Evolutionary conservation across 805 yeast genomes (phyloP).

Genomic region (Lipomyces japonicus): DNA sequence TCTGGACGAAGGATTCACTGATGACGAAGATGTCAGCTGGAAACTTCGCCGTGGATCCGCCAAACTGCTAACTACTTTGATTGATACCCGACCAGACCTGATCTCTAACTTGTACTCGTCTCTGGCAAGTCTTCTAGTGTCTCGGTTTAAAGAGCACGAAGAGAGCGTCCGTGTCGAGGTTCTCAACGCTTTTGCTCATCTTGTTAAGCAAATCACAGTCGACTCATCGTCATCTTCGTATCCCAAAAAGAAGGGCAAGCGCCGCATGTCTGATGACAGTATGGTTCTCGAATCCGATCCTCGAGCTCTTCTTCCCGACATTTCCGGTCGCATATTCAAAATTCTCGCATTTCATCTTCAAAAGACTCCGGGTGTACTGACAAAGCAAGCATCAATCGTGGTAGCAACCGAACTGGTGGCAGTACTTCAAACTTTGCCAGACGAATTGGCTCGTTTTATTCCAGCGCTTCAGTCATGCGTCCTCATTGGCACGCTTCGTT

Average conservation of each 20-base stretch:
- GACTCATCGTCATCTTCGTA: slow-evolving; percentile 5
- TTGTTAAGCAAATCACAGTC: slow-evolving; percentile 35
- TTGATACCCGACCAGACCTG: slow-evolving; percentile 40
- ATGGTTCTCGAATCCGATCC: slow-evolving; percentile 17
- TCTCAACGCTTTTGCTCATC: slow-evolving; percentile 43
- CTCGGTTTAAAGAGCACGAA: slow-evolving; percentile 38
- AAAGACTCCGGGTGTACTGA: slow-evolving; percentile 15
- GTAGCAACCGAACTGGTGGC: slow-evolving; percentile 23
- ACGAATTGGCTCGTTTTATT: slow-evolving; percentile 13
- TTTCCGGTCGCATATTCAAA: slow-evolving; percentile 21
- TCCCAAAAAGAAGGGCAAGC: slow-evolving; percentile 14
- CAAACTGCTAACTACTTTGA: slow-evolving; percentile 41
- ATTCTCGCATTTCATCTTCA: slow-evolving; percentile 18
- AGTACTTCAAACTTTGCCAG: slow-evolving; percentile 4
- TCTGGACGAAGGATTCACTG: slow-evolving; percentile 39
- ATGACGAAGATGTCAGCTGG: slow-evolving; percentile 57
- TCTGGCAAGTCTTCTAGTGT: slow-evolving; percentile 45
- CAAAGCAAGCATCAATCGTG: slow-evolving; percentile 21
- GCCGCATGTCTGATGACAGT: slow-evolving; percentile 20
- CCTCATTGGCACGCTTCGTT: slow-evolving; percentile 14
- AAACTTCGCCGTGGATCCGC: slow-evolving; percentile 56
- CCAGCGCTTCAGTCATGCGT: slow-evolving; percentile 16
- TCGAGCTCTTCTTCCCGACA: slow-evolving; percentile 8
- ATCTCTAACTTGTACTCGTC: slow-evolving; percentile 35
- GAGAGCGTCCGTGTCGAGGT: slow-evolving; percentile 52